Conservation (phyloP, 73 alveolate genomes). For the Paramecium caudatum region DNA sequence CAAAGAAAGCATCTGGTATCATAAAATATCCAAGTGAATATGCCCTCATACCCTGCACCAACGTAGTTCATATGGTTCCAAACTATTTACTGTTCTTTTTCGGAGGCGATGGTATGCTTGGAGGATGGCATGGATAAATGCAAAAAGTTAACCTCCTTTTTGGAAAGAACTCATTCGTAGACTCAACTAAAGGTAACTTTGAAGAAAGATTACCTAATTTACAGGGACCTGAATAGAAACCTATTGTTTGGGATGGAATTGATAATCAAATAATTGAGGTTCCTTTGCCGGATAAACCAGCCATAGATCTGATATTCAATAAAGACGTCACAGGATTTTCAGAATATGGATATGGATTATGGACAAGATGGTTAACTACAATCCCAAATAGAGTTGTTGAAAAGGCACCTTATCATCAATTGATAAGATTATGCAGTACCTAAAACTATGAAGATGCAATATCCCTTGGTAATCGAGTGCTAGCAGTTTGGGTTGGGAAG, state of each 20-base stretch:
- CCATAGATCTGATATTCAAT: background rate
- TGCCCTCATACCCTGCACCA: background rate
- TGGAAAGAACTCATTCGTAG: slow-evolving; percentile 39
- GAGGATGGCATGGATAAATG: slow-evolving; percentile 36
- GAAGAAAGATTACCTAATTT: background rate
- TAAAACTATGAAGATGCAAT: slow-evolving; percentile 51
- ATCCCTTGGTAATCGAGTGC: slow-evolving; percentile 20
- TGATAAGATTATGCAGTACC: slow-evolving; percentile 22
- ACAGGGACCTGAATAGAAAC: background rate
- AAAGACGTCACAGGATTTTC: background rate
- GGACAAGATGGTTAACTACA: slow-evolving; percentile 67
- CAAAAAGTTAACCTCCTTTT: background rate
- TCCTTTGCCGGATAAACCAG: slow-evolving; percentile 17
- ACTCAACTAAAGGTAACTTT: slow-evolving; percentile 20
- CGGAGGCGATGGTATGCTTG: slow-evolving; percentile 61
- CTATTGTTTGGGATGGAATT: background rate
- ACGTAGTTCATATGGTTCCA: slow-evolving; percentile 49
- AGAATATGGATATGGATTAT: slow-evolving; percentile 64
- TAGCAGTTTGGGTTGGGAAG: slow-evolving; percentile 63
- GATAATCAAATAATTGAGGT: background rate
- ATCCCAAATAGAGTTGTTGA: slow-evolving; percentile 31
- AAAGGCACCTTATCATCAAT: slow-evolving; percentile 30
- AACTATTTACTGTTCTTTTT: slow-evolving; percentile 10
- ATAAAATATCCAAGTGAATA: background rate
- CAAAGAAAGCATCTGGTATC: slow-evolving; percentile 21